Percentiles rank a stretch among this genome's conserved stretches.
Conservation (phyloP, 2,329 filamentous ascomycete species). For the Diplodia seriata region DNA sequence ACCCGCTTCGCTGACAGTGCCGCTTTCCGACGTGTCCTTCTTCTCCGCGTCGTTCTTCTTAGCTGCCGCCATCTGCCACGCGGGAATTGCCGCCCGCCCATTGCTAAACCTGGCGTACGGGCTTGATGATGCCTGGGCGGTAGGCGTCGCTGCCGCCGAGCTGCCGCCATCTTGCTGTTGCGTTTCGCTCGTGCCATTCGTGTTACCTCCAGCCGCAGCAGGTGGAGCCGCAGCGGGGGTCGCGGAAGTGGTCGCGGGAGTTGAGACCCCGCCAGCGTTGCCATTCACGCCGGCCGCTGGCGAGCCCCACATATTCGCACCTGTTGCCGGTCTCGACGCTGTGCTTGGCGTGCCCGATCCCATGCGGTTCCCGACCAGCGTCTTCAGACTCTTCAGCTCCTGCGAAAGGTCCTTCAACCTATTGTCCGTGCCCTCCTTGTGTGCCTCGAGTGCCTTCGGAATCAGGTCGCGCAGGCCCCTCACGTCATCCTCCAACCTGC, state of each 20-base stretch:
- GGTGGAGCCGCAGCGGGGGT: constrained; percentile 36
- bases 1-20: constrained; percentile 45
- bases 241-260: constrained; percentile 20
- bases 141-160: constrained; percentile 11
- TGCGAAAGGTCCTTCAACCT: constrained; percentile 83
- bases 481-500: constrained; percentile 86
- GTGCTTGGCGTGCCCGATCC: constrained; percentile 34
- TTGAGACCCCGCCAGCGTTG: constrained; percentile 2
- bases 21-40: constrained; percentile 51
- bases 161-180: constrained; percentile 33
- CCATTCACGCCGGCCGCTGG: constrained; percentile 37
- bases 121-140: constrained; percentile 34
- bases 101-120: constrained; percentile 44
- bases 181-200: constrained; percentile 35
- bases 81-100: constrained; percentile 56
- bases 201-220: constrained; percentile 20
- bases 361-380: constrained; percentile 73
- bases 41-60: constrained; percentile 55
- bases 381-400: constrained; percentile 92
- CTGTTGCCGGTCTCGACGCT: constrained; percentile 22
- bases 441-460: constrained; percentile 84
- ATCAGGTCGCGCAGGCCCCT: constrained; percentile 81
- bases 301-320: constrained; percentile 34
- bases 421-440: constrained; percentile 82
- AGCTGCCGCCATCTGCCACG: constrained; percentile 61